Evolutionary conservation across 805 yeast species (phyloP), one percentile per base, ranked within the genome.

Genomic region (Metschnikowia shivogae): DNA sequence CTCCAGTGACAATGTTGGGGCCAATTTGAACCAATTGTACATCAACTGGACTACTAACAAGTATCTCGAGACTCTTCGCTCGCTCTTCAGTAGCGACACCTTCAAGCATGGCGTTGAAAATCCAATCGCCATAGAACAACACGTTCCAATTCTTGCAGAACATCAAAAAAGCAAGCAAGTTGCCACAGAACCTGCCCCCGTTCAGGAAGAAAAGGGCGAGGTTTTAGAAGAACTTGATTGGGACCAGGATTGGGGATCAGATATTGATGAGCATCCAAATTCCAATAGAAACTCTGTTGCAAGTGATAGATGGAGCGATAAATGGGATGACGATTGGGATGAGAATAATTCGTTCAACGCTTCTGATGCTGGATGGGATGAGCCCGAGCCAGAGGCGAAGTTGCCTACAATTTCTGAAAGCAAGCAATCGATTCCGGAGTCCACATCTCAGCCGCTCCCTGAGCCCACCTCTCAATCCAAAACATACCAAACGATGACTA

Each of bases 31-130:
- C 30, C 52, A 49, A 14, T 53, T 69, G 29, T 58, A 68, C 45
- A 34, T 49, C 30, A 59, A 68, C 38, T 68, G 70, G 68, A 44
- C 62, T 3, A 47, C 60, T 11, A 68, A 67, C 36, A 62, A 60
- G 34, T 68, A 60, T 47, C 62, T 70, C 31, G 59, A 64, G 34
- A 50, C 52, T 39, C 56, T 70, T 14, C 54, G 70, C 32, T 34
- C 42, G 4, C 43, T 53, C 4, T 63, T 61, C 43, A 49, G 44
- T 12, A 31, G 37, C 6, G 44, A 45, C 4, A 32, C 10, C 7
- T 51, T 51, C 27, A 45, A 39, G 5, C 7, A 34, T 5, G 42
- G 45, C 17, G 13, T 49, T 9, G 47, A 57, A 33, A 27, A 41
- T 4, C 38, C 43, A 2, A 42, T 50, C 17, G 17, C 36, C 8